phyloP scores from a whole-genome alignment of 768 basidiomycete genomes.

The Neoboletus brunneissimus region DNA sequence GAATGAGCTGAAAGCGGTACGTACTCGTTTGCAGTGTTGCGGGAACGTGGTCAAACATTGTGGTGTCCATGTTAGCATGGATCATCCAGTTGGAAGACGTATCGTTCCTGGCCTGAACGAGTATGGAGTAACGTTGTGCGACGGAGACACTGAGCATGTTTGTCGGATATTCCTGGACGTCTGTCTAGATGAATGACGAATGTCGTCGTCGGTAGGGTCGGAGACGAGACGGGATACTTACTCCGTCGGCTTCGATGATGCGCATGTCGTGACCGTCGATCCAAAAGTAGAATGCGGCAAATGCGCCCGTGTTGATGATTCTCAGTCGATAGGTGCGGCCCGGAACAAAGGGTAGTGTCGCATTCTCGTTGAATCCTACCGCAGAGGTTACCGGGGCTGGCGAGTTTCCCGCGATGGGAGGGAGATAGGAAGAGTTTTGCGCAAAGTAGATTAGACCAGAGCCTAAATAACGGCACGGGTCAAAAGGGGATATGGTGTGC shows the following conservation, averaged over 20 bases:
- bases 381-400: slow-evolving; percentile 47
- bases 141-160: slow-evolving; percentile 74
- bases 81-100: slow-evolving; percentile 82
- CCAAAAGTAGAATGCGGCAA: slow-evolving; percentile 80
- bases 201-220: background rate
- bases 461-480: slow-evolving; percentile 41
- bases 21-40: slow-evolving; percentile 68
- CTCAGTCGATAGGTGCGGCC: slow-evolving; percentile 91
- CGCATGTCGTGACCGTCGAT: slow-evolving; percentile 86
- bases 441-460: slow-evolving; percentile 82
- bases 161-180: slow-evolving; percentile 69
- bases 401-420: slow-evolving; percentile 49
- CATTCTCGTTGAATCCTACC: slow-evolving; percentile 85
- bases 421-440: slow-evolving; percentile 68
- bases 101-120: slow-evolving; percentile 89
- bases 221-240: slow-evolving; percentile 34
- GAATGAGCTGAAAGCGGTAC: slow-evolving; percentile 24
- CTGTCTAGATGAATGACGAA: slow-evolving; percentile 47
- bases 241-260: slow-evolving; percentile 82
- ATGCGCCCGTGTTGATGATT: slow-evolving; percentile 78
- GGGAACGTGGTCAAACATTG: slow-evolving; percentile 87
- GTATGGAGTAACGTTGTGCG: slow-evolving; percentile 90
- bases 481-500: background rate
- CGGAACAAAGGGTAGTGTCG: slow-evolving; percentile 73
- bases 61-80: slow-evolving; percentile 85